Conservation (phyloP, 2,329 filamentous ascomycete species). For the Fusarium vanettenii region DNA sequence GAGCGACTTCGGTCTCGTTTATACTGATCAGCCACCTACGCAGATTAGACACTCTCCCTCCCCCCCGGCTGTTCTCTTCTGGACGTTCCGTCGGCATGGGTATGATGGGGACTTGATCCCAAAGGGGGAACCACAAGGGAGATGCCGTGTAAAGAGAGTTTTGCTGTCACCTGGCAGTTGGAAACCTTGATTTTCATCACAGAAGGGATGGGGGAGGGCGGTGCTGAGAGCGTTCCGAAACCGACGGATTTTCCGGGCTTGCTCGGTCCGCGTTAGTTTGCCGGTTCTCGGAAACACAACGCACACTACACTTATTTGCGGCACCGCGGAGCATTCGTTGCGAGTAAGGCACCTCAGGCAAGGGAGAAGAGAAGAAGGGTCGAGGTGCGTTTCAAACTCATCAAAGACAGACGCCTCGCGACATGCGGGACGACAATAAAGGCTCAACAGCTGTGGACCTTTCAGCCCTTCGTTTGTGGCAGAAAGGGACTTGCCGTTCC, state of each 20-base stretch:
- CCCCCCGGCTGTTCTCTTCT: slow-evolving; percentile 17
- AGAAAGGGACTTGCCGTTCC: slow-evolving; percentile 2
- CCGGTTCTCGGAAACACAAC: background rate
- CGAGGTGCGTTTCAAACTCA: background rate
- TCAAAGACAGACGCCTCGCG: slow-evolving; percentile 35
- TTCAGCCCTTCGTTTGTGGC: background rate
- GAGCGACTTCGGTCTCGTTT: background rate
- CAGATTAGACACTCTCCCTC: background rate
- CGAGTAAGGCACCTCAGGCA: background rate
- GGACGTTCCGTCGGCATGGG: slow-evolving; percentile 18
- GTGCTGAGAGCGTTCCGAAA: slow-evolving; percentile 2
- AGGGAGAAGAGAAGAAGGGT: background rate
- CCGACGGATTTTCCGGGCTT: slow-evolving; percentile 5
- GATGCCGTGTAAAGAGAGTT: slow-evolving; percentile 17
- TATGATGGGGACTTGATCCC: background rate
- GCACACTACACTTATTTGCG: background rate
- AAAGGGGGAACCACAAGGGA: slow-evolving; percentile 8
- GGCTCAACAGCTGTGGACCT: slow-evolving; percentile 21
- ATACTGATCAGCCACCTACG: slow-evolving; percentile 8
- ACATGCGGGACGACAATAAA: background rate
- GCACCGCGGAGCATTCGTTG: background rate
- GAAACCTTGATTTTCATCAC: background rate
- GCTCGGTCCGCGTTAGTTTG: background rate
- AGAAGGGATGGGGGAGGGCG: background rate
- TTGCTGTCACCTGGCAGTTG: slow-evolving; percentile 4